Evolutionary conservation across 352 stramenopile species (phyloP).

Genomic region (Ophiocytium majus): DNA sequence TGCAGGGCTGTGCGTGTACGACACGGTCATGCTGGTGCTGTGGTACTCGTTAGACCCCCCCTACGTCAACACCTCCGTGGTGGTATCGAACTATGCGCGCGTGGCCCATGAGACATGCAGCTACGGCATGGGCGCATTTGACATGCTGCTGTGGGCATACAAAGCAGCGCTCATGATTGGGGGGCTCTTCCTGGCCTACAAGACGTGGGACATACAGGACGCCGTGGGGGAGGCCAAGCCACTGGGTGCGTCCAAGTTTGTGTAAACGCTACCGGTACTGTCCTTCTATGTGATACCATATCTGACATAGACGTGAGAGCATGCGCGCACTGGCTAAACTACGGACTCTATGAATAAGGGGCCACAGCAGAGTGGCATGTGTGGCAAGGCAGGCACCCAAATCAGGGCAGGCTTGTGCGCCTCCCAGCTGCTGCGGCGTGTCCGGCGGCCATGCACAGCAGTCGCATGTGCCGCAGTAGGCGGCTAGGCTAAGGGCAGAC

Average conservation of each 20-base stretch:
- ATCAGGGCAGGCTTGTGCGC: too few relatives aligned
- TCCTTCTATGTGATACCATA: too few relatives aligned
- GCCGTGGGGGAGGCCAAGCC: background rate
- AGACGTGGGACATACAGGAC: constrained; percentile 15
- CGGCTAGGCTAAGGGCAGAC: too few relatives aligned
- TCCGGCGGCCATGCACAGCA: too few relatives aligned
- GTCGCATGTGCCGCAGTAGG: too few relatives aligned
- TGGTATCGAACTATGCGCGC: background rate
- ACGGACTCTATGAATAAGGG: too few relatives aligned
- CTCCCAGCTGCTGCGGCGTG: too few relatives aligned
- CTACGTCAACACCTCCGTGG: background rate
- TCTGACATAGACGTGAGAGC: too few relatives aligned
- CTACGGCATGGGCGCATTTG: background rate
- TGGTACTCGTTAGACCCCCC: background rate
- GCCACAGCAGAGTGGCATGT: too few relatives aligned
- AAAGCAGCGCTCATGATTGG: background rate
- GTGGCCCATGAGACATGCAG: background rate
- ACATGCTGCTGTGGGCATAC: background rate
- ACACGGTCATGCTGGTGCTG: background rate
- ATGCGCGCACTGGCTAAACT: too few relatives aligned
- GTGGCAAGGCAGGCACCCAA: too few relatives aligned
- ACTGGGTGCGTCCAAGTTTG: background rate
- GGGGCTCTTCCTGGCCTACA: background rate
- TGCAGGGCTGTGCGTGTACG: background rate
- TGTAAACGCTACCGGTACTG: too few relatives aligned